Base-by-base conservation (phyloP, 768 basidiomycete species). In the Boletus reticuloceps region DNA sequence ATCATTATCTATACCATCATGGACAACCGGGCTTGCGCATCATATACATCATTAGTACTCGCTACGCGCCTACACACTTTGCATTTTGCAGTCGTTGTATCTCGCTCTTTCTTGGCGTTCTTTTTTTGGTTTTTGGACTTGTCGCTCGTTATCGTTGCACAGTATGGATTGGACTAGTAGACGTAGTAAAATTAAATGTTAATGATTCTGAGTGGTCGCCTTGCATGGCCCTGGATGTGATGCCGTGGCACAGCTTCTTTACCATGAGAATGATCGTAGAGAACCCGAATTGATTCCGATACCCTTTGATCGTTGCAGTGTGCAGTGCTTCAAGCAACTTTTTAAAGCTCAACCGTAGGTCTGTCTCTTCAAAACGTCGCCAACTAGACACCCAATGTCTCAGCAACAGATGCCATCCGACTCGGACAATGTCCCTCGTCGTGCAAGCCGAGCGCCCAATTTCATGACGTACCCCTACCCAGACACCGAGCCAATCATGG, bases 401-500 rank as follows among this genome's bases (percentile, higher is more conserved):
- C 29, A 29, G 29, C 29, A 29, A 2, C 29, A 29, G 8, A 29
- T 29, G 29, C 29, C 29, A 29, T 29, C 29, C 29, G 29, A 29
- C 29, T 29, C 29, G 29, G 8, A 29, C 29, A 29, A 29, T 29
- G 29, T 8, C 29, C 27, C 25, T 25, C 25, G 25, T 25, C 25
- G 25, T 25, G 10, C 34, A 14, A 14, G 34, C 12, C 14, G 34
- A 13, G 12, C 34, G 6, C 11, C 46, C 43, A 20, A 63, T 38
- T 63, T 67, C 41, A 55, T 65, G 47, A 56, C 42, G 16, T 68
- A 65, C 42, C 61, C 65, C 16, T 50, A 50, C 44, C 61, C 63
- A 17, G 58, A 59, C 19, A 19, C 20, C 0, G 55, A 51, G 27
- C 54, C 31, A 5, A 47, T 59, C 1, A 19, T 60, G 14, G 47